Base-by-base conservation (phyloP, 768 basidiomycete genomes). In the Hirschioporus abietinus region DNA sequence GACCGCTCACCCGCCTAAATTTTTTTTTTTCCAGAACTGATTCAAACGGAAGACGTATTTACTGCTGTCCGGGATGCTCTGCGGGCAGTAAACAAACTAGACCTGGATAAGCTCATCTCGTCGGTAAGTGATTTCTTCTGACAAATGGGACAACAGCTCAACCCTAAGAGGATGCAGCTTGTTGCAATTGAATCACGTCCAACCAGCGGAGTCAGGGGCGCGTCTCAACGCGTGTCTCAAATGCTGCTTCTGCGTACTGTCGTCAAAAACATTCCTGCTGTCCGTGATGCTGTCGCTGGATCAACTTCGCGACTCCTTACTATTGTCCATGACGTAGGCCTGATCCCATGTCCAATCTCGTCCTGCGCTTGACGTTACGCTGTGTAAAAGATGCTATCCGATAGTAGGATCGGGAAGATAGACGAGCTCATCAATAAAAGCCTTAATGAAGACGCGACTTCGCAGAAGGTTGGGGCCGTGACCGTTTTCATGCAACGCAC, bases 81-180 rank as follows among this genome's bases (percentile, higher is more conserved):
- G 60, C 89, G 87, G 74, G 75, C 81, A 1, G 76, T 95, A 64
- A 88, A 91, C 73, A 90, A 91, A 72, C 81, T 92, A 74, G 96
- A 99, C 71, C 84, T 96, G 27, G 96, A 98, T 76, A 95, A 91
- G 73, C 78, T 97, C 7, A 90, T 94, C 36, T 86, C 84, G 61
- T 85, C 85, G 27, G 91, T 89, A 71, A 67, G 81, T 69, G 20
- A 17, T 59, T 18, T 17, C 63, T 24, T 7, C 12, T 58, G 1
- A 4, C 52, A 7, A 26, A 63, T 2, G 34, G 34, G 26, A 24
- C 25, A n/a, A 64, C 2, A 30, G 30, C 30, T 30, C 26, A 12
- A 61, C 65, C 7, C 23, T 23, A 30, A 25, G 9, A 18, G 17
- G 23, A 66, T 35, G 58, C n/a, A 94, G 91, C 83, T 93, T 35